A percentile compares a stretch with the other conserved stretches of the same genome.
Evolutionary conservation across 1,284 basidiomycete genomes (phyloP).

Genomic region (Rhodotorula sp.): DNA sequence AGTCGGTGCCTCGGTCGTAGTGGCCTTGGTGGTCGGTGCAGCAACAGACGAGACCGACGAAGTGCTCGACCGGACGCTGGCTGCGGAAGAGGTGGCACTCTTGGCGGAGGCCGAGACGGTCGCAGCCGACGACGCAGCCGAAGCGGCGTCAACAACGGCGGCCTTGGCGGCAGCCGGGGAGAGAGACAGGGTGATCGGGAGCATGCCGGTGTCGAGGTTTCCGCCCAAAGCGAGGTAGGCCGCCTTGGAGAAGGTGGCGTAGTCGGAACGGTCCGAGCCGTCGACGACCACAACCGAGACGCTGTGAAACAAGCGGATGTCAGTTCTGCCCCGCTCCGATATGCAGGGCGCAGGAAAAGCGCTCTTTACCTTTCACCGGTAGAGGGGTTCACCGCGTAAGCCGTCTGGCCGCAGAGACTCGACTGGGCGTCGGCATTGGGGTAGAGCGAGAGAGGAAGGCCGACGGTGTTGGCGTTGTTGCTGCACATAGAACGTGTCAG

Average conservation of each 20-base stretch:
- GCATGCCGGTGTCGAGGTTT: conserved; percentile 18
- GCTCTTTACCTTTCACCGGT: conserved; percentile 15
- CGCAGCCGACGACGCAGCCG: background rate
- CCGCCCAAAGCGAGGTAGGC: conserved; percentile 16
- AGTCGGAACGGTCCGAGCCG: conserved; percentile 18
- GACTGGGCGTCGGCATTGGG: conserved; percentile 15
- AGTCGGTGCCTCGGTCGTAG: too few species aligned
- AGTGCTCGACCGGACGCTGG: background rate
- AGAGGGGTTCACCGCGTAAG: conserved; percentile 17
- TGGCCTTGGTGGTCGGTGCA: background rate
- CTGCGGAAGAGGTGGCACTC: background rate
- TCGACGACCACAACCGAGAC: conserved; percentile 20
- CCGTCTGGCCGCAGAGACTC: conserved; percentile 21
- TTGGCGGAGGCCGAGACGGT: background rate
- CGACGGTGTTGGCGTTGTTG: conserved; percentile 8
- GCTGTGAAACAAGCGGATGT: background rate
- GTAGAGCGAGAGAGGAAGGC: conserved; percentile 30
- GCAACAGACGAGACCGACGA: background rate
- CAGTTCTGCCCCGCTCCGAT: background rate
- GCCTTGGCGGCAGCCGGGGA: background rate
- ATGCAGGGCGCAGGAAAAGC: background rate
- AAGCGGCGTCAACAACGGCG: background rate
- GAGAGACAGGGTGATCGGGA: conserved; percentile 11
- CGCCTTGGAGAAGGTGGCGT: conserved; percentile 18
- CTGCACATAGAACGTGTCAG: background rate